A percentile compares a stretch with the other conserved stretches of the same genome.
phyloP scores from a whole-genome alignment of 768 basidiomycete genomes.

The Chlorophyllum brunneum region DNA sequence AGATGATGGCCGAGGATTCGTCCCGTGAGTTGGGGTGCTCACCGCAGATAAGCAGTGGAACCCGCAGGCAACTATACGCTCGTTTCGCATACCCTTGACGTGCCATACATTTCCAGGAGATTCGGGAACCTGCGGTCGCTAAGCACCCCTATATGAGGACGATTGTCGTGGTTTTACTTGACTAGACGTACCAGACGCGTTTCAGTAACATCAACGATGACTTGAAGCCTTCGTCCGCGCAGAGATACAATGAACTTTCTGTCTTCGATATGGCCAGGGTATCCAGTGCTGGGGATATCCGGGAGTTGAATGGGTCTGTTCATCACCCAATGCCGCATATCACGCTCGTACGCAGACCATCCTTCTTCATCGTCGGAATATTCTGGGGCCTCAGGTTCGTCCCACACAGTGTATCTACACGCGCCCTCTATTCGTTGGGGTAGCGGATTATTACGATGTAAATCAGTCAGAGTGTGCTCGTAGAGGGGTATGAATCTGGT shows the following conservation, averaged over 20 bases:
- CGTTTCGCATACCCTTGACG: conserved; percentile 51
- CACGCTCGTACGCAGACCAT: conserved; percentile 38
- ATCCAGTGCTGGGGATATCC: conserved; percentile 39
- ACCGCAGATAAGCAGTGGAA: conserved; percentile 39
- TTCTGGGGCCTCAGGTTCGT: conserved; percentile 46
- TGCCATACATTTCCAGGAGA: conserved; percentile 40
- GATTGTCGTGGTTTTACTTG: neutral
- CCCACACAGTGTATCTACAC: conserved; percentile 40
- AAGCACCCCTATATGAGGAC: neutral
- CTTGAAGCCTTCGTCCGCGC: conserved; percentile 34
- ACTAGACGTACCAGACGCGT: conserved; percentile 34
- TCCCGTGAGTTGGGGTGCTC: conserved; percentile 13
- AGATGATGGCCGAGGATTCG: neutral
- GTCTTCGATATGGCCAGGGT: conserved; percentile 41
- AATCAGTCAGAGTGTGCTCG: conserved; percentile 48
- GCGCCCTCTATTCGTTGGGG: conserved; percentile 37
- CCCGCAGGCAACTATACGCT: conserved; percentile 45
- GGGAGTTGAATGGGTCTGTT: conserved; percentile 41
- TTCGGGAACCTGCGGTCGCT: conserved; percentile 27
- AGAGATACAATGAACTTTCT: conserved; percentile 36
- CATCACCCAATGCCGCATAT: conserved; percentile 39
- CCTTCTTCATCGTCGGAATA: conserved; percentile 47
- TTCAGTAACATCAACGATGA: conserved; percentile 38
- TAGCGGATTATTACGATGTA: conserved; percentile 46
- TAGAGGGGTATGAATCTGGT: conserved; percentile 41